Conservation (phyloP, 495 filamentous ascomycete species). For the Aspergillus biplanus region DNA sequence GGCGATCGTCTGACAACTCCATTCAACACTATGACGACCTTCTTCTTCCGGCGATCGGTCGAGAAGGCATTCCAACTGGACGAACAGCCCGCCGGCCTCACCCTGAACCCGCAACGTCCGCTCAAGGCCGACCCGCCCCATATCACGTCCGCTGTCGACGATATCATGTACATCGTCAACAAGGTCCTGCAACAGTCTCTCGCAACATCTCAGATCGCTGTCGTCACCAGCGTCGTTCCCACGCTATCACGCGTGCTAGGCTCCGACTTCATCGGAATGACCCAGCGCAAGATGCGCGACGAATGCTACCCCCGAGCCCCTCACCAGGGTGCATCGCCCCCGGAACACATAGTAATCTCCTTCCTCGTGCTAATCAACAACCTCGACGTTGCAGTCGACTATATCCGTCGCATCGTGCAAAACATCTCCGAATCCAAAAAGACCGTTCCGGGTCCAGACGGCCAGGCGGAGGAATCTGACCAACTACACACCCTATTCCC, state of each 20-base stretch:
- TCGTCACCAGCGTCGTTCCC: slow-evolving; percentile 77
- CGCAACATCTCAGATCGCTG: slow-evolving; percentile 76
- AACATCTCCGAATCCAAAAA: slow-evolving; percentile 56
- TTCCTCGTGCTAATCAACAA: slow-evolving; percentile 96
- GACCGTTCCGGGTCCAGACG: slow-evolving; percentile 28
- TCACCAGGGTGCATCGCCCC: slow-evolving; percentile 75
- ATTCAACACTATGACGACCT: slow-evolving; percentile 87
- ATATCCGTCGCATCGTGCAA: slow-evolving; percentile 82
- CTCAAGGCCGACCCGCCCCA: slow-evolving; percentile 78
- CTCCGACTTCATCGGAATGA: slow-evolving; percentile 94
- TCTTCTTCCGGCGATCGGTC: slow-evolving; percentile 94
- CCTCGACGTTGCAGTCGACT: slow-evolving; percentile 86
- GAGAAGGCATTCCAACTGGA: slow-evolving; percentile 99
- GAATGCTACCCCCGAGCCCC: slow-evolving; percentile 82
- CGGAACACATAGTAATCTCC: slow-evolving; percentile 78
- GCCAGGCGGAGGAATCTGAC: slow-evolving; percentile 26
- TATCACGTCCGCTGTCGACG: slow-evolving; percentile 94
- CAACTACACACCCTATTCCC: slow-evolving; percentile 72
- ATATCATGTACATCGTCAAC: slow-evolving; percentile 99
- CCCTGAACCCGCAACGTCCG: slow-evolving; percentile 68
- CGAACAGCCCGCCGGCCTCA: slow-evolving; percentile 81
- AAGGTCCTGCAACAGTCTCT: slow-evolving; percentile 84
- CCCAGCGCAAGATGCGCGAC: slow-evolving; percentile 95
- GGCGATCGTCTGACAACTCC: slow-evolving; percentile 69
- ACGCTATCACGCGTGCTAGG: slow-evolving; percentile 84